These are phyloP conservation scores for Gypsophila paniculata DNA, from an alignment of 179 eudicot genomes.

Conservation along the genomic window DNA sequence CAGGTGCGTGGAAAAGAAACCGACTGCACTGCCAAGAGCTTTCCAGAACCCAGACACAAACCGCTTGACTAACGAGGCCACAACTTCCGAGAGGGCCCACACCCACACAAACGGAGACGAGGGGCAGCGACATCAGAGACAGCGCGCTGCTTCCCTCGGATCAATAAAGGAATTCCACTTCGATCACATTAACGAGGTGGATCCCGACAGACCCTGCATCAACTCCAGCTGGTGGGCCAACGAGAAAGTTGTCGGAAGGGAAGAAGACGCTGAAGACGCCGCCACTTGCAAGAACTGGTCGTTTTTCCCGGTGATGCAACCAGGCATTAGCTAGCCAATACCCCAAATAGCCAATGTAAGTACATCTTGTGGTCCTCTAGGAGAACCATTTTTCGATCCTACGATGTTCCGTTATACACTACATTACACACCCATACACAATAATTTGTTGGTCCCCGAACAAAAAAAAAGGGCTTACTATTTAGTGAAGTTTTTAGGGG, in stretches of 20 bases:
- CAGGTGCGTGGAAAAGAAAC: conserved; percentile 76
- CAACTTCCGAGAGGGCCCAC: conserved; percentile 32
- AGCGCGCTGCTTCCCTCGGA: conserved; percentile 66
- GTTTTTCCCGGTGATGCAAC: conserved; percentile 77
- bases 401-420: conserved; percentile 20
- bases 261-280: conserved; percentile 29
- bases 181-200: conserved; percentile 52
- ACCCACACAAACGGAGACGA: conserved; percentile 37
- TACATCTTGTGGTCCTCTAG: conserved; percentile 22
- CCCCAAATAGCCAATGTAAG: conserved; percentile 18
- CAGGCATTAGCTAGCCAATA: conserved; percentile 51
- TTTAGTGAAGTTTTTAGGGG: conserved; percentile 5
- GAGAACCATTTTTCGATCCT: neutral
- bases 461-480: neutral
- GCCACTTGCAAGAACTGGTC: conserved; percentile 60
- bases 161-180: conserved; percentile 82
- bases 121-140: conserved; percentile 52
- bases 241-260: conserved; percentile 56
- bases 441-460: conserved; percentile 28
- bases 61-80: conserved; percentile 26
- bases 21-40: conserved; percentile 40
- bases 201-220: conserved; percentile 38
- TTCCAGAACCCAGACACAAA: conserved; percentile 23
- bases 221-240: conserved; percentile 85
- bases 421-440: conserved; percentile 22